A percentile compares a stretch with the other conserved stretches of the same genome.
Evolutionary conservation across 2,329 filamentous ascomycete genomes (phyloP).

Genomic region (Metarhizium album): DNA sequence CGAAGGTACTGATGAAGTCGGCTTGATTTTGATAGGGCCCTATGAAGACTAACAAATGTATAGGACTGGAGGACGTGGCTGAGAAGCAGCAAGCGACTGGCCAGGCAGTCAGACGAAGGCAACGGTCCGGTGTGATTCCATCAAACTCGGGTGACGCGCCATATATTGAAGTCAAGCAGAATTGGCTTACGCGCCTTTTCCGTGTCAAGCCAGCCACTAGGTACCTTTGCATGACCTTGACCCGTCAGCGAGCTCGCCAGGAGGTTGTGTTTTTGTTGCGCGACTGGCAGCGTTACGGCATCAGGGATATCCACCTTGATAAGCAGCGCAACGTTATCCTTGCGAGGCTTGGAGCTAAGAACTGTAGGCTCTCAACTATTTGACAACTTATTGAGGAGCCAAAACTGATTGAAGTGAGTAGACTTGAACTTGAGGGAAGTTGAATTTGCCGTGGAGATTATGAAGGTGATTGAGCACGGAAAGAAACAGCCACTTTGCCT

Average conservation of each 20-base stretch:
- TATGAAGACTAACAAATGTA: not conserved
- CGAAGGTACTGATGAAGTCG: slow-evolving; percentile 23
- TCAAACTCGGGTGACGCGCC: slow-evolving; percentile 30
- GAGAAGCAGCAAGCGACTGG: slow-evolving; percentile 5
- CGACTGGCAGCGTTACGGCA: slow-evolving; percentile 75
- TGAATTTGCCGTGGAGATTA: slow-evolving; percentile 77
- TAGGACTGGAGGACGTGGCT: not conserved
- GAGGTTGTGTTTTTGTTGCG: slow-evolving; percentile 66
- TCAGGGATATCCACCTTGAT: slow-evolving; percentile 68
- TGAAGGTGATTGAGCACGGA: slow-evolving; percentile 80
- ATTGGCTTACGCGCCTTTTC: slow-evolving; percentile 83
- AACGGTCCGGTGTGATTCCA: slow-evolving; percentile 20
- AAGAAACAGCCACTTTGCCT: slow-evolving; percentile 67
- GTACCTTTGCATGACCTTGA: slow-evolving; percentile 64
- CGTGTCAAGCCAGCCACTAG: slow-evolving; percentile 74
- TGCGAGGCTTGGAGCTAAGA: slow-evolving; percentile 63
- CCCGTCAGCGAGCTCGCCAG: slow-evolving; percentile 58
- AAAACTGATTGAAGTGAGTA: slow-evolving; percentile 24
- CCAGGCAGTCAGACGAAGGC: slow-evolving; percentile 6
- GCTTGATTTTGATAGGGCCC: not conserved
- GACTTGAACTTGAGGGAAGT: slow-evolving; percentile 77
- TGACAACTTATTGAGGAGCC: not conserved
- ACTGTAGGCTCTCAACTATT: slow-evolving; percentile 53
- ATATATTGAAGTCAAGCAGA: slow-evolving; percentile 59
- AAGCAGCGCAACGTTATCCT: slow-evolving; percentile 71